Conservation (phyloP, 2,329 filamentous ascomycete genomes). For the Mycosphaerella sp. region DNA sequence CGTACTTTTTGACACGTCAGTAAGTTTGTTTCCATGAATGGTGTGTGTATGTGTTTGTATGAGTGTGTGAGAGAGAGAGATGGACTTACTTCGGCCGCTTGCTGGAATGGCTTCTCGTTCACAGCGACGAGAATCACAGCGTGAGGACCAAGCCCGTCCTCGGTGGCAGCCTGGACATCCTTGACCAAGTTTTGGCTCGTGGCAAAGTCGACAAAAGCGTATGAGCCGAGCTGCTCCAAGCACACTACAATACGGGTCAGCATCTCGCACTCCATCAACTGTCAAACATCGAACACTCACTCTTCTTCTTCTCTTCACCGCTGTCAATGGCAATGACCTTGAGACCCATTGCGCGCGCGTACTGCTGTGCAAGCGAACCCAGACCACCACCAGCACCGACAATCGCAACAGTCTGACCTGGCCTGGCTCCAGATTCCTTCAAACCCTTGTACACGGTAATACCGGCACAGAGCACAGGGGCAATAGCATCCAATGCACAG, state of each 20-base stretch:
- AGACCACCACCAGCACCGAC: conserved; percentile 82
- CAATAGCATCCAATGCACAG: conserved; percentile 66
- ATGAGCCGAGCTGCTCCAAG: conserved; percentile 60
- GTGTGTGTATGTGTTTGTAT: no score
- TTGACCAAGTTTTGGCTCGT: conserved; percentile 70
- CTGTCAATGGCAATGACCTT: conserved; percentile 74
- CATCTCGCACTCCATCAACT: background rate
- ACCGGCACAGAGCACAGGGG: conserved; percentile 70
- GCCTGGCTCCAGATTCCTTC: conserved; percentile 69
- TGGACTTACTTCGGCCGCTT: conserved; percentile 58
- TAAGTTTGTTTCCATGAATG: background rate
- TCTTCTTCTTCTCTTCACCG: conserved; percentile 69
- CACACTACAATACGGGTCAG: conserved; percentile 44
- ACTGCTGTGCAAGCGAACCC: conserved; percentile 74
- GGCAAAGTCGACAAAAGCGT: conserved; percentile 72
- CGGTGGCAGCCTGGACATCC: conserved; percentile 75
- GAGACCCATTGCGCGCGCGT: conserved; percentile 85
- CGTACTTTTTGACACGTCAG: conserved; percentile 51
- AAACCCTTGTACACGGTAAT: conserved; percentile 89
- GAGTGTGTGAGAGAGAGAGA: background rate
- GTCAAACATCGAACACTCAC: background rate
- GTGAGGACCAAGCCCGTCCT: conserved; percentile 76
- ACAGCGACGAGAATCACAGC: conserved; percentile 83
- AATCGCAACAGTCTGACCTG: conserved; percentile 74
- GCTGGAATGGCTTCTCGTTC: conserved; percentile 88